Evolutionary conservation across 2,329 filamentous ascomycete genomes (phyloP), one percentile per base, ranked within the genome.

Genomic region (Penicillium sp.): DNA sequence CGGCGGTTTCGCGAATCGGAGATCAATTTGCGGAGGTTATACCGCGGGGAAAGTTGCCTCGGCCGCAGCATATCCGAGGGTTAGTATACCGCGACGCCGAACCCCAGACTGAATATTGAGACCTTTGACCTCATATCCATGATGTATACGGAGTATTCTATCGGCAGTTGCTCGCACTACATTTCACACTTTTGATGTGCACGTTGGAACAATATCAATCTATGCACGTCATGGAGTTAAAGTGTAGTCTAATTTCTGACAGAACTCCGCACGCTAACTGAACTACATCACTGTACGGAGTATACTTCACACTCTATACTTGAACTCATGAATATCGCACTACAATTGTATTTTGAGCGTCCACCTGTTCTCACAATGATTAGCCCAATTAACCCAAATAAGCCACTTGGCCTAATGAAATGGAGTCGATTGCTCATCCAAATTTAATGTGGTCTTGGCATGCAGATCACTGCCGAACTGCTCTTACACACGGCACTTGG

Each of bases 1-100:
- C 31, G 38, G 14, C 43, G 22, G 11, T 4, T 16, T 16, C 14
- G n/a, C 22, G 13, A 7, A 14, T 9, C 16, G 3, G 14, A 5
- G 9, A 18, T 21, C 18, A 8, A 6, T 27, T 79, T 32, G 47
- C 4, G 47, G 36, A 42, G 43, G 16, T 34, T 34, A 27, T 43
- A 24, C 18, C 18, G 49, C 51, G 46, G 43, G 49, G 46, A 49
- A 5, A 32, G 5, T 40, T 50, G 27, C 52, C 52, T 54, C 52
- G 52, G 52, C 24, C 47, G 31, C 11, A 27, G 16, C 18, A 42
- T 54, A 54, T 54, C 52, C 52, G 52, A 54, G 42, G 39, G 52
- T 43, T 34, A 21, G 3, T n/a, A 40, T 40, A 40, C 38, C 38
- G 38, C 16, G 8, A 40, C 18, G 5, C 24, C 2, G 13, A 8